Percentiles rank a stretch among this genome's conserved stretches.
Evolutionary conservation across 176 grass and related monocot species (phyloP).

Genomic region (Musa schizocarpa): DNA sequence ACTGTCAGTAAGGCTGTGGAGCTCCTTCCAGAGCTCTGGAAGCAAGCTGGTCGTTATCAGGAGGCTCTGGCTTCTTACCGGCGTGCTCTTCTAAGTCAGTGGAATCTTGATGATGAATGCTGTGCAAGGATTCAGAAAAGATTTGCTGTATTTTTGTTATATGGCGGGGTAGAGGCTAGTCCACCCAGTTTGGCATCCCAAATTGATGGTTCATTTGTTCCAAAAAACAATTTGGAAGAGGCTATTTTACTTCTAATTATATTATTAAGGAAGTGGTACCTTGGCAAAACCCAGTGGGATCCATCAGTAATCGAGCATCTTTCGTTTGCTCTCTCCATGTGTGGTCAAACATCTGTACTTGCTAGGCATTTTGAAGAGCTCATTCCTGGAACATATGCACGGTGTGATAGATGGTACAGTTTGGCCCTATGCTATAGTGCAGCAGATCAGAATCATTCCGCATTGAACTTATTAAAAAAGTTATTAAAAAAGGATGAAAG

Average conservation of each 20-base stretch:
- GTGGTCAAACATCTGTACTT: conserved; percentile 69
- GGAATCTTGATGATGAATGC: conserved; percentile 78
- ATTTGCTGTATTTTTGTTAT: conserved; percentile 68
- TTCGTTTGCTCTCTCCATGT: conserved; percentile 79
- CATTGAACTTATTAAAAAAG: conserved; percentile 76
- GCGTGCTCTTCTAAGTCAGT: conserved; percentile 77
- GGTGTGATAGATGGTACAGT: conserved; percentile 75
- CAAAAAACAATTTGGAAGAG: conserved; percentile 93
- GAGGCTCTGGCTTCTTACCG: conserved; percentile 72
- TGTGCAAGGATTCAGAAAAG: conserved; percentile 77
- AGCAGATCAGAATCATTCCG: conserved; percentile 45
- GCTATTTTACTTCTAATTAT: conserved; percentile 86
- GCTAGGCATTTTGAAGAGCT: conserved; percentile 70
- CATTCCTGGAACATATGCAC: conserved; percentile 74
- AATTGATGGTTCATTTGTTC: conserved; percentile 79
- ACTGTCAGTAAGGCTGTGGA: conserved; percentile 85
- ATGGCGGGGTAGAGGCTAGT: conserved; percentile 63
- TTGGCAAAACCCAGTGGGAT: conserved; percentile 82
- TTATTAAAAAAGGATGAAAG: conserved; percentile 72
- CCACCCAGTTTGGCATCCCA: conserved; percentile 75
- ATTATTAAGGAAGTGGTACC: conserved; percentile 71
- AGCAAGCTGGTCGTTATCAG: conserved; percentile 67
- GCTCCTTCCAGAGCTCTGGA: conserved; percentile 87
- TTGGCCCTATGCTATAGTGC: conserved; percentile 73
- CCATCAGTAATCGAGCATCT: conserved; percentile 80